Evolutionary conservation across 1,284 basidiomycete genomes (phyloP), one percentile per base, ranked within the genome.

Genomic region (Heliocybe sulcata): DNA sequence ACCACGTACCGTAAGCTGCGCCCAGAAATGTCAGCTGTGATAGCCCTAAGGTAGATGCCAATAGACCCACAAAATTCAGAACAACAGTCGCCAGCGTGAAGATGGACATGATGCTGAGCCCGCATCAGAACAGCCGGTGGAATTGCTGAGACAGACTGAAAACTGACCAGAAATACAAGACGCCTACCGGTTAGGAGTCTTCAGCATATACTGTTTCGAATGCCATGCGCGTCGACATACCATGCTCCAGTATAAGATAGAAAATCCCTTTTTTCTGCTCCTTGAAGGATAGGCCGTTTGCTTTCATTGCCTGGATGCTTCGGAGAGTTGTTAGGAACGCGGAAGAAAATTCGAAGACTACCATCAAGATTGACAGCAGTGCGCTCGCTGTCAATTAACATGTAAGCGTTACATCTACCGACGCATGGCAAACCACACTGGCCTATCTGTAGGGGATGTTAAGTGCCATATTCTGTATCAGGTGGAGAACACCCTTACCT

Each of bases 241-340:
- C 69, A 61, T 69, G 69, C 51, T 69, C 64, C 9, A 67, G 54
- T 10, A 71, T 55, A 19, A 69, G 58, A 52, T 63, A 65, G 9
- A 61, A 58, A 25, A 71, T 61, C 2, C 65, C 63, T 35, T 61
- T 57, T 48, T 57, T 61, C 45, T 65, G 60, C 11, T 57, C 49
- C 35, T 59, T 56, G 8, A 16, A 42, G 52, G 54, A 20, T 4
- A 59, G 29, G 1, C 65, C 65, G 14, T 60, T 54, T 1, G 55
- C 59, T n/a, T 53, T 54, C 16, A 69, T 52, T 3, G 67, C 60
- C 60, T 69, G 66, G 3, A 67, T 52, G 53, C 64, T 62, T 49
- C 68, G 62, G n/a, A 64, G 42, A 16, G 64, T 62, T 27, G 68
- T 69, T 11, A 70, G 56, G 1, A 61, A 51, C 2, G 65, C 62